Percentiles rank a stretch among this genome's conserved stretches.
phyloP scores from a whole-genome alignment of 768 basidiomycete genomes.

The Mycena filopes region DNA sequence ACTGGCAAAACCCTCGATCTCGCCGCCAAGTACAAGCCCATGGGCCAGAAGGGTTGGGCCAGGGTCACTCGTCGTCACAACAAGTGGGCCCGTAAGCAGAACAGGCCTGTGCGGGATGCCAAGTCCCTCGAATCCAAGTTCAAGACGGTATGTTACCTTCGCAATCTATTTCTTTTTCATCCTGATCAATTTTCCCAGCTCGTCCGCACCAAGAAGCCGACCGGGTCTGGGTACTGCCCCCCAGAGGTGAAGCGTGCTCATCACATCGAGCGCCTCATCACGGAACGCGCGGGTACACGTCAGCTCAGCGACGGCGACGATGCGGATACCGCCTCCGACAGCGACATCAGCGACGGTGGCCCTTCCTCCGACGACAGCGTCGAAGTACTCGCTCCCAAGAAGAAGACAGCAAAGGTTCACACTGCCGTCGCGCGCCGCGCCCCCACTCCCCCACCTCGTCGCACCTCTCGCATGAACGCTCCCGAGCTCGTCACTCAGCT shows the following conservation, averaged over 20 bases:
- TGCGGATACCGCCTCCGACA: too few relatives aligned
- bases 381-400: not conserved
- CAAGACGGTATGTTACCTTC: not conserved
- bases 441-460: not conserved
- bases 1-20: not conserved
- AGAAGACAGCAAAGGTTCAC: not conserved
- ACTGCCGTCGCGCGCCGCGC: constrained; percentile 3
- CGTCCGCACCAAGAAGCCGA: constrained; percentile 40
- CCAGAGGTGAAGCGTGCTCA: constrained; percentile 36
- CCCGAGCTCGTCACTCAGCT: not conserved
- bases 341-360: constrained; percentile 25
- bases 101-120: not conserved
- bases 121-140: not conserved
- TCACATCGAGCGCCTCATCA: constrained; percentile 35
- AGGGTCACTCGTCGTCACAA: not conserved
- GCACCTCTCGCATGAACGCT: not conserved
- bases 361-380: not conserved
- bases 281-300: constrained; percentile 30
- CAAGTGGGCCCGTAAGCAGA: not conserved
- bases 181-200: not conserved
- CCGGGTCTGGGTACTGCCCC: constrained; percentile 37
- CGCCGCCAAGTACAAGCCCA: not conserved
- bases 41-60: not conserved
- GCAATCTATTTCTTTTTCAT: not conserved
- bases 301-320: constrained; percentile 26